A percentile compares a stretch with the other conserved stretches of the same genome.
phyloP scores from a whole-genome alignment of 805 yeast genomes.

The Candida rishiriensis region DNA sequence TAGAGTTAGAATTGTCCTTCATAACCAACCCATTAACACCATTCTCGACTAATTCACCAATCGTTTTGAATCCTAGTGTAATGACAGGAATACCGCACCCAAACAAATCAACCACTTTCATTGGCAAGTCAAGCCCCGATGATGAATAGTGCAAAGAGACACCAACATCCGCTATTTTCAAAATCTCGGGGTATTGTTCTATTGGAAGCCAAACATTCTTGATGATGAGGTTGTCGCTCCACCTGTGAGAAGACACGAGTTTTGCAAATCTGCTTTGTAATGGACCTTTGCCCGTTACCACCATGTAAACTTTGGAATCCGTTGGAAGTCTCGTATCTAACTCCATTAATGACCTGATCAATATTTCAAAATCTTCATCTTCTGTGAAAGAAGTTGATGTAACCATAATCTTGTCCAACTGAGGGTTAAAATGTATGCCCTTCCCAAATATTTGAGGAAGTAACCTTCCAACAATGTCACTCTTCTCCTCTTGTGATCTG shows the following conservation, averaged over 20 bases:
- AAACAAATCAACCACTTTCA: slow-evolving; percentile 95
- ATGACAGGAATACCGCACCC: slow-evolving; percentile 95
- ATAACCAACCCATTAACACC: slow-evolving; percentile 67
- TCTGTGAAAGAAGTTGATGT: slow-evolving; percentile 94
- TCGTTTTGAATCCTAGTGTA: slow-evolving; percentile 70
- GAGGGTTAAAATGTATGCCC: slow-evolving; percentile 14
- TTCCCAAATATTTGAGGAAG: slow-evolving; percentile 17
- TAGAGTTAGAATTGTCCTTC: slow-evolving; percentile 28
- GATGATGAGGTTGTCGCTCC: slow-evolving; percentile 48
- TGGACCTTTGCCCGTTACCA: slow-evolving; percentile 99
- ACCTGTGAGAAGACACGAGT: slow-evolving; percentile 18
- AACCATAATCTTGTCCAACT: slow-evolving; percentile 58
- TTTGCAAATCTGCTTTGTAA: slow-evolving; percentile 44
- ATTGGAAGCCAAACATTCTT: slow-evolving; percentile 71
- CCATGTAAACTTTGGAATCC: slow-evolving; percentile 50
- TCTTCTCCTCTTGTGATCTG: slow-evolving; percentile 21
- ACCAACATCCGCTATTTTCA: slow-evolving; percentile 80
- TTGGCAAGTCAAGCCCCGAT: slow-evolving; percentile 91
- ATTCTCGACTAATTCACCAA: slow-evolving; percentile 69
- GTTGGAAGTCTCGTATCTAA: slow-evolving; percentile 42
- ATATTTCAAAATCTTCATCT: slow-evolving; percentile 78
- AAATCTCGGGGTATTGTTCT: slow-evolving; percentile 72
- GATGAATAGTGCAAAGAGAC: slow-evolving; percentile 88
- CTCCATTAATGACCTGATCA: slow-evolving; percentile 61
- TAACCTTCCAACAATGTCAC: slow-evolving; percentile 33